Percentiles rank a stretch among this genome's conserved stretches.
Evolutionary conservation across 2,329 filamentous ascomycete species (phyloP).

Genomic region (Fonsecaea pedrosoi): DNA sequence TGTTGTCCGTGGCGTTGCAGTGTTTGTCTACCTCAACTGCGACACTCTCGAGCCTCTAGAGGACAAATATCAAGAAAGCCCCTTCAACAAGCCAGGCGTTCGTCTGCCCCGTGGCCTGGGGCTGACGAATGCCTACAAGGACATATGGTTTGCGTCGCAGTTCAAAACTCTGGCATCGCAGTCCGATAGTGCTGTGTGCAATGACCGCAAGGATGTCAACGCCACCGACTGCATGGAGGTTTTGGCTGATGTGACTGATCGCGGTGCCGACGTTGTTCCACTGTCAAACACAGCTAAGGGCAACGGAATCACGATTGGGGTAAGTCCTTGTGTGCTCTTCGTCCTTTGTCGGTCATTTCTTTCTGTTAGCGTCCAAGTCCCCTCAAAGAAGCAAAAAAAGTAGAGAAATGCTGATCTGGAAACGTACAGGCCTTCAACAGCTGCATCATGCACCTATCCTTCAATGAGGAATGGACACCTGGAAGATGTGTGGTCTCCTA

Average conservation of each 20-base stretch:
- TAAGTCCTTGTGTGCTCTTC: neutral
- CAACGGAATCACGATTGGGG: neutral
- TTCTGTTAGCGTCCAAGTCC: neutral
- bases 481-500: slow-evolving; percentile 11
- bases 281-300: neutral
- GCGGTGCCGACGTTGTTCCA: slow-evolving; percentile 4
- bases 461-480: slow-evolving; percentile 17
- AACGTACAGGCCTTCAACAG: neutral
- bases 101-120: slow-evolving; percentile 12
- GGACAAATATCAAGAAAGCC: slow-evolving; percentile 14
- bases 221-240: slow-evolving; percentile 9
- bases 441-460: slow-evolving; percentile 16
- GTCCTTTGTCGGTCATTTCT: neutral
- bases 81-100: slow-evolving; percentile 15
- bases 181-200: neutral
- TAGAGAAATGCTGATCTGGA: neutral
- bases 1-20: slow-evolving; percentile 14
- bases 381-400: neutral
- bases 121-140: slow-evolving; percentile 16
- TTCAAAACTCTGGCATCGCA: neutral
- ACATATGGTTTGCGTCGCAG: slow-evolving; percentile 13
- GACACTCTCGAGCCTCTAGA: slow-evolving; percentile 12
- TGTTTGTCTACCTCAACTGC: slow-evolving; percentile 25
- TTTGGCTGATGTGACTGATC: neutral
- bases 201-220: neutral